Conservation (phyloP, 2,329 filamentous ascomycete species). For the Neofusicoccum umdonicola region DNA sequence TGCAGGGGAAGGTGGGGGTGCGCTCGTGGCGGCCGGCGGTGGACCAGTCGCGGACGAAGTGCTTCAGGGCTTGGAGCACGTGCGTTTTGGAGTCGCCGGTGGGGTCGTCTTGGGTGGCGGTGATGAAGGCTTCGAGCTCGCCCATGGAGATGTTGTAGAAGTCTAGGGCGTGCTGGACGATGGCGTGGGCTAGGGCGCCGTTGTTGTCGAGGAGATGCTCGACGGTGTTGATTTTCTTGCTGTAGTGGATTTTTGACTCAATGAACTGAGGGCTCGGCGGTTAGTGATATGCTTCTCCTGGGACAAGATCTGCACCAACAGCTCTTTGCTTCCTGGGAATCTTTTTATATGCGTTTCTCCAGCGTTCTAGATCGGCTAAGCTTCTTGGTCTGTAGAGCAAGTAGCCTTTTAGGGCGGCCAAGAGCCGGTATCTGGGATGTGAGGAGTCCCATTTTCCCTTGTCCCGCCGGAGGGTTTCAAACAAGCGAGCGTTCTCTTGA, state of each 20-base stretch:
- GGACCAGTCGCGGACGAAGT: constrained; percentile 59
- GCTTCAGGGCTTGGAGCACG: constrained; percentile 55
- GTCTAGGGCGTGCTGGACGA: constrained; percentile 45
- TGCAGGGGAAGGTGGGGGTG: constrained; percentile 37
- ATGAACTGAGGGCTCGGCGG: constrained; percentile 18
- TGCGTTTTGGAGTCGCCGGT: constrained; percentile 49
- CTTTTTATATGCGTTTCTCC: constrained; percentile 26
- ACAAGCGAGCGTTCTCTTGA: constrained; percentile 23
- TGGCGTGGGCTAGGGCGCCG: constrained; percentile 45
- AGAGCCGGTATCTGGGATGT: constrained; percentile 19
- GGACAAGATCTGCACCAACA: not conserved
- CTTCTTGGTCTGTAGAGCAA: constrained; percentile 23
- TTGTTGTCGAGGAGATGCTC: constrained; percentile 47
- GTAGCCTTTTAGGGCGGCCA: constrained; percentile 25
- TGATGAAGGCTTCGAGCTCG: constrained; percentile 47
- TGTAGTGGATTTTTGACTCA: constrained; percentile 24
- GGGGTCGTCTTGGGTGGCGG: constrained; percentile 35
- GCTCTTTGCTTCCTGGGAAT: constrained; percentile 24
- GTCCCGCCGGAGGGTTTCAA: constrained; percentile 23
- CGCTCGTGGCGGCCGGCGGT: constrained; percentile 49
- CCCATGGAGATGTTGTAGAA: constrained; percentile 47
- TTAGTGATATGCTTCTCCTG: not conserved
- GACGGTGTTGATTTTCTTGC: constrained; percentile 45
- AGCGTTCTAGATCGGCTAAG: constrained; percentile 25
- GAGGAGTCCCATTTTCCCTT: constrained; percentile 25